A percentile compares a stretch with the other conserved stretches of the same genome.
phyloP scores from a whole-genome alignment of 2,329 filamentous ascomycete species.

The Colletotrichum musicola region DNA sequence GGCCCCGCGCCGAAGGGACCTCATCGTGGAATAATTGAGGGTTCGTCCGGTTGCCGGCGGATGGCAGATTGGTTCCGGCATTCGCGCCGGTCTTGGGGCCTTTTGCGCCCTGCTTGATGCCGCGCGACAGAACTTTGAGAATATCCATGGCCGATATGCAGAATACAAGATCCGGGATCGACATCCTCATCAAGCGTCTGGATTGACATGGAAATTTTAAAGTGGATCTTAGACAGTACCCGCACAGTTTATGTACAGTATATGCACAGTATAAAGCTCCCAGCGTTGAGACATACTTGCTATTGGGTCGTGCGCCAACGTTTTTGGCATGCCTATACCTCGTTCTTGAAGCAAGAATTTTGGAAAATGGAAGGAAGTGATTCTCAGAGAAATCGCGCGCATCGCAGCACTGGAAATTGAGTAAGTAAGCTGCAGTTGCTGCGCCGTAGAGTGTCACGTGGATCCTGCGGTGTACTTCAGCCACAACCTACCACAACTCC shows the following conservation, averaged over 20 bases:
- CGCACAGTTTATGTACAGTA: conserved; percentile 15
- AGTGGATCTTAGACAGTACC: conserved; percentile 25
- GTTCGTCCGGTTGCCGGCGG: conserved; percentile 72
- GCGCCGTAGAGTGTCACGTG: no score
- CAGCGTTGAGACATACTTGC: no score
- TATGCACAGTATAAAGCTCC: not conserved
- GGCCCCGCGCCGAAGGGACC: conserved; percentile 55
- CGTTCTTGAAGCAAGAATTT: no score
- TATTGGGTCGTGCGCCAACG: no score
- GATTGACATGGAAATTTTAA: conserved; percentile 34
- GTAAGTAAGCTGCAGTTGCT: no score
- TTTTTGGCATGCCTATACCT: no score
- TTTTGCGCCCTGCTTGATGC: conserved; percentile 69
- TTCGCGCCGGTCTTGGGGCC: conserved; percentile 46
- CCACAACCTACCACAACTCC: no score
- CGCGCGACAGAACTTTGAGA: conserved; percentile 78
- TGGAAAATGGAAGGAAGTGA: no score
- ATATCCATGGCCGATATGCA: conserved; percentile 72
- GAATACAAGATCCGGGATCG: not conserved
- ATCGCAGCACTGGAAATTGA: no score
- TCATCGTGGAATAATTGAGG: conserved; percentile 78
- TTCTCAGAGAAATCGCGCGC: no score
- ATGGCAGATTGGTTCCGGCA: conserved; percentile 66
- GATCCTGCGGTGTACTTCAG: no score
- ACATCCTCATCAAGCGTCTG: not conserved